phyloP scores from a whole-genome alignment of 148 eudicot species.

The Talinum fruticosum region DNA sequence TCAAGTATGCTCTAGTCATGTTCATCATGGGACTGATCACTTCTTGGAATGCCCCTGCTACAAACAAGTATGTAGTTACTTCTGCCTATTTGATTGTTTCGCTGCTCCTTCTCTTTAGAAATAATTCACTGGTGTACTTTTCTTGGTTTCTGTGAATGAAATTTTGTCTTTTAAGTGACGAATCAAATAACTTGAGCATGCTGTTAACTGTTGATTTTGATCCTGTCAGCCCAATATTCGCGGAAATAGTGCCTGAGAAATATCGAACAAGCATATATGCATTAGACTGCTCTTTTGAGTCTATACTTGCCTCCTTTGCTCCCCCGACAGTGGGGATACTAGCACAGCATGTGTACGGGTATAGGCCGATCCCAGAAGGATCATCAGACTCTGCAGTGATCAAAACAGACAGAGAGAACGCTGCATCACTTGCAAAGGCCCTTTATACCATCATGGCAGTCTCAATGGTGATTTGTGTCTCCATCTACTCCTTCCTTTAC shows the following conservation, averaged over 20 bases:
- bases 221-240: slow-evolving; percentile 60
- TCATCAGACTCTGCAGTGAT: slow-evolving; percentile 35
- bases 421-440: slow-evolving; percentile 76
- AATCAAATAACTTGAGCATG: neutral
- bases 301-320: slow-evolving; percentile 61
- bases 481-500: slow-evolving; percentile 73
- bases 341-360: slow-evolving; percentile 59
- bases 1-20: slow-evolving; percentile 53
- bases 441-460: slow-evolving; percentile 63
- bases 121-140: no score
- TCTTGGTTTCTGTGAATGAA: no score
- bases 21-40: slow-evolving; percentile 64
- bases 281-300: slow-evolving; percentile 60
- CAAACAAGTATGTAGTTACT: slow-evolving; percentile 62
- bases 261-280: slow-evolving; percentile 76
- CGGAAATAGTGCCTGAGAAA: slow-evolving; percentile 71
- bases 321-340: slow-evolving; percentile 63
- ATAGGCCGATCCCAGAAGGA: slow-evolving; percentile 39
- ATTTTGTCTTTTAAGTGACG: no score
- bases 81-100: neutral
- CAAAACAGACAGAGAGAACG: slow-evolving; percentile 69
- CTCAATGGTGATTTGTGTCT: slow-evolving; percentile 61
- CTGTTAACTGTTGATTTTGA: neutral
- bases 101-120: neutral
- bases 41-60: slow-evolving; percentile 79